Percentiles rank a stretch among this genome's conserved stretches.
Conservation (phyloP, 805 yeast species). For the Saccharomycopsis guyanensis region DNA sequence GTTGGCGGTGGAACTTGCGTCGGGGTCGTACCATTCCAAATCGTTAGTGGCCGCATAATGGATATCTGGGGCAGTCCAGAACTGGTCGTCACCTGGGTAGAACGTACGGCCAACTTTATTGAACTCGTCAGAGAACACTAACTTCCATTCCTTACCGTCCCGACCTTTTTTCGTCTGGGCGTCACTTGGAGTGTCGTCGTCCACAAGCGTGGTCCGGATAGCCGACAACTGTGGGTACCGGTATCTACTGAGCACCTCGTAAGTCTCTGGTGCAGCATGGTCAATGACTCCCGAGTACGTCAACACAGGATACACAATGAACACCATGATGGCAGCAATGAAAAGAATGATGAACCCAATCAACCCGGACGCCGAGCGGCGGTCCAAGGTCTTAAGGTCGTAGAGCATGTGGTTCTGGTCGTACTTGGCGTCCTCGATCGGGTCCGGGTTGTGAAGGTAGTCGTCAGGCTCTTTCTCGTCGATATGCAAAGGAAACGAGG, state of each 20-base stretch:
- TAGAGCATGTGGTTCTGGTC: conserved; percentile 60
- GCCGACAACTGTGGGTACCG: conserved; percentile 45
- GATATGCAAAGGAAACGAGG: conserved; percentile 80
- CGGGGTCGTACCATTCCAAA: conserved; percentile 94
- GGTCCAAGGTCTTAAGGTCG: conserved; percentile 63
- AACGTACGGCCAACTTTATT: conserved; percentile 85
- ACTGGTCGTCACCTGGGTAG: conserved; percentile 86
- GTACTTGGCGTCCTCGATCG: conserved; percentile 80
- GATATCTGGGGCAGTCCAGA: conserved; percentile 78
- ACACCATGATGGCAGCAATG: conserved; percentile 57
- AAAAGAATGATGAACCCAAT: conserved; percentile 52
- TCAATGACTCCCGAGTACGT: conserved; percentile 68
- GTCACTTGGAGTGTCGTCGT: conserved; percentile 52
- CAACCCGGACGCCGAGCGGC: conserved; percentile 51
- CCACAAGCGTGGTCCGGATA: conserved; percentile 44
- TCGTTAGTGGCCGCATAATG: conserved; percentile 84
- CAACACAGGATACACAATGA: conserved; percentile 73
- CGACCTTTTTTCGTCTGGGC: conserved; percentile 43
- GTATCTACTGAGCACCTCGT: conserved; percentile 40
- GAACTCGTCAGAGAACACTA: conserved; percentile 89
- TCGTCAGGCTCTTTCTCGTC: conserved; percentile 96
- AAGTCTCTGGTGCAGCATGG: conserved; percentile 23
- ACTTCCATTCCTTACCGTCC: conserved; percentile 61
- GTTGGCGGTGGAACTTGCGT: conserved; percentile 68
- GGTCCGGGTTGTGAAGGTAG: conserved; percentile 93